phyloP scores from a whole-genome alignment of 1,284 basidiomycete species.

The Sporisorium reilianum region DNA sequence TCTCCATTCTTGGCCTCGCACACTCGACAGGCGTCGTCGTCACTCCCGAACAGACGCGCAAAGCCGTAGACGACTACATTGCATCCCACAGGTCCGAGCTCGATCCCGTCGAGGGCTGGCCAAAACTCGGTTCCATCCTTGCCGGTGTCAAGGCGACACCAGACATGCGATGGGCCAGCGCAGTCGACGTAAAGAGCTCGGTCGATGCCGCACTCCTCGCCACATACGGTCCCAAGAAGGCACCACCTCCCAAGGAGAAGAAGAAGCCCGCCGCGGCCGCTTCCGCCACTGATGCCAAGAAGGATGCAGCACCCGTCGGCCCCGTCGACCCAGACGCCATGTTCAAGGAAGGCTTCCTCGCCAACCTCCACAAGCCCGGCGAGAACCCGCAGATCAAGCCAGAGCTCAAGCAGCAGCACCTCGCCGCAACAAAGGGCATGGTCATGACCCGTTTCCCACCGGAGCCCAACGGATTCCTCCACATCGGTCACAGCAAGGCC shows the following conservation, averaged over 20 bases:
- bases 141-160: conserved; percentile 58
- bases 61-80: conserved; percentile 77
- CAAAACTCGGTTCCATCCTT: conserved; percentile 63
- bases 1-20: background rate
- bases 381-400: conserved; percentile 89
- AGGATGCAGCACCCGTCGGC: conserved; percentile 28
- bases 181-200: conserved; percentile 87
- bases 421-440: conserved; percentile 82
- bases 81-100: conserved; percentile 63
- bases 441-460: conserved; percentile 98
- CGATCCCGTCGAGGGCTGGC: conserved; percentile 70
- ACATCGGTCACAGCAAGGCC: conserved; percentile 96
- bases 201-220: conserved; percentile 83
- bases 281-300: conserved; percentile 35
- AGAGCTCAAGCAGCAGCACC: conserved; percentile 82
- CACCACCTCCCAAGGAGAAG: conserved; percentile 74
- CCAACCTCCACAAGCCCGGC: conserved; percentile 91
- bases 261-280: conserved; percentile 42
- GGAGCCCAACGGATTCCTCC: conserved; percentile 96
- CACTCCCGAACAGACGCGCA: conserved; percentile 78
- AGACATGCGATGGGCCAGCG: conserved; percentile 82
- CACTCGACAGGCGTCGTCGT: conserved; percentile 80
- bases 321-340: conserved; percentile 74
- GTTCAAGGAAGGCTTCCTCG: conserved; percentile 95
- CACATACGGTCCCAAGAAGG: conserved; percentile 77